These are phyloP conservation scores for Graphilbum sp. DNA, from an alignment of 2,329 filamentous ascomycete genomes.

Conservation along the genomic window DNA sequence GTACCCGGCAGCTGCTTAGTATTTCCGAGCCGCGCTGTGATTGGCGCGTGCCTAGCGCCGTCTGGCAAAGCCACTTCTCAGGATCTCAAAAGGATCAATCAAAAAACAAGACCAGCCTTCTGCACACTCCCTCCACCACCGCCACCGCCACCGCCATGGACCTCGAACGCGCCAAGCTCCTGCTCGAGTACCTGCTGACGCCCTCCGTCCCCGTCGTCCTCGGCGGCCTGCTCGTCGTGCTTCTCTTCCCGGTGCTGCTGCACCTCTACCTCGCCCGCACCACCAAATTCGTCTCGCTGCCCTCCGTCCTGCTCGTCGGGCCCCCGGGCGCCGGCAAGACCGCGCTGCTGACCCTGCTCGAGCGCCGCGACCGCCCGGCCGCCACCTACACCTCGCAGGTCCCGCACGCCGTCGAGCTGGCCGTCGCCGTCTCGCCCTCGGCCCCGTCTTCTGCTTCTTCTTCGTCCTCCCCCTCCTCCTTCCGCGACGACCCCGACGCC, in stretches of 20 bases:
- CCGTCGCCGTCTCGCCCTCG: slow-evolving; percentile 33
- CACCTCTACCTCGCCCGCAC: slow-evolving; percentile 59
- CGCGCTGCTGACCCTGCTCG: slow-evolving; percentile 59
- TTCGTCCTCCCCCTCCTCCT: slow-evolving; percentile 28
- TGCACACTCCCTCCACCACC: not conserved
- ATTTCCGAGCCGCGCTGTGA: no score
- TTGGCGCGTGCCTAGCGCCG: no score
- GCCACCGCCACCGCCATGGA: slow-evolving; percentile 2
- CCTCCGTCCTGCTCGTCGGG: slow-evolving; percentile 66
- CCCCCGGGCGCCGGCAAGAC: slow-evolving; percentile 81
- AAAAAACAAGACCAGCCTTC: no score
- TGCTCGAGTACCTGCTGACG: slow-evolving; percentile 37
- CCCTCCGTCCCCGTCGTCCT: slow-evolving; percentile 47
- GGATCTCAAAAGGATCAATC: no score
- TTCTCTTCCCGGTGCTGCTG: slow-evolving; percentile 60
- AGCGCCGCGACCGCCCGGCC: slow-evolving; percentile 31
- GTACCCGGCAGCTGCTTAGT: no score
- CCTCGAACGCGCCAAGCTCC: slow-evolving; percentile 14
- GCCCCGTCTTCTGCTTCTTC: no score
- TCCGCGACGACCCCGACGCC: slow-evolving; percentile 38
- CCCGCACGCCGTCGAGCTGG: slow-evolving; percentile 35
- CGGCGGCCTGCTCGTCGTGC: slow-evolving; percentile 51
- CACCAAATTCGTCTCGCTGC: slow-evolving; percentile 48
- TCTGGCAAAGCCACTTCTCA: no score
- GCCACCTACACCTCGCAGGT: slow-evolving; percentile 40